phyloP scores from a whole-genome alignment of 192 early-diverging fungal species.

The Podila horticola region DNA sequence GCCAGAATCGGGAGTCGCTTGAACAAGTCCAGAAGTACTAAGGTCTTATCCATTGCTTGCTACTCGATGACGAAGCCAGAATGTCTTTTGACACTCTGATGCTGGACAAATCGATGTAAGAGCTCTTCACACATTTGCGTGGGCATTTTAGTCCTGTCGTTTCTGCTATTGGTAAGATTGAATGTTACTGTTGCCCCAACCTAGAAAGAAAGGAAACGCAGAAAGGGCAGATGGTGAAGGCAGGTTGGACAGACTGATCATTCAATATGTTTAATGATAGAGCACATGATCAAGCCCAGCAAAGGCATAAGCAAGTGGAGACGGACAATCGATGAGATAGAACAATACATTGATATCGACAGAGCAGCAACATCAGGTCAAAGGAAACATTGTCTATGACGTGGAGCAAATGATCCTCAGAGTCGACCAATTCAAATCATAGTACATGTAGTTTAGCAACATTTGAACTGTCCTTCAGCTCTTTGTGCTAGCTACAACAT shows the following conservation, averaged over 20 bases:
- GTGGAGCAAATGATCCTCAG: conserved; percentile 13
- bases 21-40: conserved; percentile 27
- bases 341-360: conserved; percentile 11
- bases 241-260: not conserved
- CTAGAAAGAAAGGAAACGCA: too few relatives aligned
- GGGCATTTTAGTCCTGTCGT: conserved; percentile 29
- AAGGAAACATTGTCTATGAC: conserved; percentile 21
- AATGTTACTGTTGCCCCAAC: too few relatives aligned
- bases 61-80: conserved; percentile 14
- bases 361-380: not conserved
- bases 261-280: conserved; percentile 11
- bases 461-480: not conserved
- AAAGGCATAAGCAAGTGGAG: conserved; percentile 5
- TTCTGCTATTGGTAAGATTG: not conserved
- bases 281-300: conserved; percentile 12
- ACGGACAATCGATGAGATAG: conserved; percentile 8
- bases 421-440: not conserved
- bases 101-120: not conserved
- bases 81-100: conserved; percentile 11
- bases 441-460: conserved; percentile 6
- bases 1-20: conserved; percentile 17
- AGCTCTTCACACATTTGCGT: conserved; percentile 25
- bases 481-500: conserved; percentile 9
- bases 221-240: too few relatives aligned
- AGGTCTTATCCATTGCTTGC: conserved; percentile 24